phyloP scores from a whole-genome alignment of 164 flowering plant genomes.

The Dillenia suffruticosa region DNA sequence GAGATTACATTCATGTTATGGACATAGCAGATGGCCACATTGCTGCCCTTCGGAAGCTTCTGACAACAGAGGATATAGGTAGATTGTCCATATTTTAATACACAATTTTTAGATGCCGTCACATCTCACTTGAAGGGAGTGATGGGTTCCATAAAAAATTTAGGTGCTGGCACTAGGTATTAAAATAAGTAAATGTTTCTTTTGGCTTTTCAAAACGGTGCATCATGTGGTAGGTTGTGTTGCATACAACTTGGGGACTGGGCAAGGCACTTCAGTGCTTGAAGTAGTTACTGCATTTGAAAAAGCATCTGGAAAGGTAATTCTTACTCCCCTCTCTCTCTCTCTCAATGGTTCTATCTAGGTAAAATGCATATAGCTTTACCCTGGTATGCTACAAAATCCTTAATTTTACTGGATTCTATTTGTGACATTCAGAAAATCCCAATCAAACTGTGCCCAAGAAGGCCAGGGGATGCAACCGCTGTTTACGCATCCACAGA shows the following conservation, averaged over 20 bases:
- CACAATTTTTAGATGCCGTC: not conserved
- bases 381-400: not conserved
- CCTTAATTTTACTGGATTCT: not conserved
- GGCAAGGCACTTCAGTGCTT: constrained; percentile 65
- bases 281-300: constrained; percentile 80
- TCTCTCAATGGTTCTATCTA: not conserved
- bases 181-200: not conserved
- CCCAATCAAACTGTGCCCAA: constrained; percentile 65
- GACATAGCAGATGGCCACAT: constrained; percentile 89
- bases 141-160: no score
- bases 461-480: constrained; percentile 94
- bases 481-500: constrained; percentile 86
- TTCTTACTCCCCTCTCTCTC: not conserved
- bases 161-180: no score
- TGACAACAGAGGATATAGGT: constrained; percentile 56
- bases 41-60: constrained; percentile 67
- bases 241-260: constrained; percentile 80
- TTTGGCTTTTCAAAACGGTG: not conserved
- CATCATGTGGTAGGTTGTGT: constrained; percentile 48
- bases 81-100: not conserved
- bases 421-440: constrained; percentile 41
- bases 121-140: not conserved
- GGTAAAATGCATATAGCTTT: not conserved
- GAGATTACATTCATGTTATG: constrained; percentile 88
- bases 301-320: constrained; percentile 76